phyloP scores from a whole-genome alignment of 129 eudicot species.

The Saussurea involucrata region DNA sequence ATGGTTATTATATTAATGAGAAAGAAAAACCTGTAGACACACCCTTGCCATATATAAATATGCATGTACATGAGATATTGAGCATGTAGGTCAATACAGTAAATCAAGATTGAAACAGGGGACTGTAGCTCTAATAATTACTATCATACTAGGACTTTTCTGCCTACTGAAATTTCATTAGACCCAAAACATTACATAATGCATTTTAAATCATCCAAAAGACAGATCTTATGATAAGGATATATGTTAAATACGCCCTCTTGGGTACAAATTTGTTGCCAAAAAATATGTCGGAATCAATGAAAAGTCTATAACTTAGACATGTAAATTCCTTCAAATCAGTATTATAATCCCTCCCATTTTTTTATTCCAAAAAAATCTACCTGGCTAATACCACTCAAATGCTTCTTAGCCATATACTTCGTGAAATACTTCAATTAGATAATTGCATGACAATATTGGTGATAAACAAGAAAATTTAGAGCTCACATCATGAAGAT shows the following conservation, averaged over 20 bases:
- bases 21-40: background rate
- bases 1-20: background rate
- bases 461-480: background rate
- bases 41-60: background rate
- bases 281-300: background rate
- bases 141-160: conserved; percentile 14
- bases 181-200: background rate
- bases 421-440: background rate
- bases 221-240: background rate
- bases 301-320: background rate
- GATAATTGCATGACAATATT: background rate
- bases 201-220: background rate
- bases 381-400: background rate
- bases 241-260: background rate
- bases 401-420: background rate
- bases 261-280: background rate
- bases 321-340: background rate
- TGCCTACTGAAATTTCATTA: background rate
- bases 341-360: background rate
- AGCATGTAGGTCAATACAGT: background rate
- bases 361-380: background rate
- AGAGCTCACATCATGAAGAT: background rate
- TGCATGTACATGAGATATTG: background rate
- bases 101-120: background rate
- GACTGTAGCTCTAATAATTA: background rate